Base-by-base conservation (phyloP, 1,284 basidiomycete genomes). In the Heterobasidion irregulare region DNA sequence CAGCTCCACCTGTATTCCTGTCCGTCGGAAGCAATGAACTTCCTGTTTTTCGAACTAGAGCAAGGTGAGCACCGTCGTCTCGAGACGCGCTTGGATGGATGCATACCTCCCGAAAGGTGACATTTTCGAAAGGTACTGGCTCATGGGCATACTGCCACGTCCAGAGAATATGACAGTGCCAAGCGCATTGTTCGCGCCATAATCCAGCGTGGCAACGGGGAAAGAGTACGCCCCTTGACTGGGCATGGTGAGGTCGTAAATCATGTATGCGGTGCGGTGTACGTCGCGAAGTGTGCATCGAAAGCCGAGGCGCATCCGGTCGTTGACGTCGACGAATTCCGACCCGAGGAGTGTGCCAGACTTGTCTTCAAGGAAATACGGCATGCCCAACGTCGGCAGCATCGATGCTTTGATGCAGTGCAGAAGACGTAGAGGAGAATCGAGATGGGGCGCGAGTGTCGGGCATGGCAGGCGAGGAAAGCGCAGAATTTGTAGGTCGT, bases 341-440 rank as follows among this genome's bases (percentile, higher is more conserved):
- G 80, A 77, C 43, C 75, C 78, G 8, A 70, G 69, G 50, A 83
- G 66, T 45, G 65, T 67, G 8, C 82, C 82, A 7, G 75, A 77
- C 56, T 72, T 77, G 70, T 86, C 84, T 63, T 84, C 81, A 58
- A 86, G 78, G 62, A 85, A 76, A 65, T 70, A 79, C 41, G 82
- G 78, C 63, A 84, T 70, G 55, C 77, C 79, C 59, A 77, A 80
- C 16, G 76, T 74, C 36, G 59, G 38, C 70, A 76, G 52, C 38
- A 41, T 41, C n/a, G 38, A 10, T n/a, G 38, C 38, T n/a, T 13
- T 36, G 33, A 36, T 16, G n/a, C 35, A 19, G 35, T 16, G 19
- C n/a, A 32, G 13, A 19, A 15, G 16, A 18, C 16, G 47, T 15
- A 13, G 16, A 47, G 19, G 32, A 19, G 32, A 32, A 15, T n/a